Percentiles rank a stretch among this genome's conserved stretches.
Conservation (phyloP, 257 asterid species). For the Lavandula angustifolia region DNA sequence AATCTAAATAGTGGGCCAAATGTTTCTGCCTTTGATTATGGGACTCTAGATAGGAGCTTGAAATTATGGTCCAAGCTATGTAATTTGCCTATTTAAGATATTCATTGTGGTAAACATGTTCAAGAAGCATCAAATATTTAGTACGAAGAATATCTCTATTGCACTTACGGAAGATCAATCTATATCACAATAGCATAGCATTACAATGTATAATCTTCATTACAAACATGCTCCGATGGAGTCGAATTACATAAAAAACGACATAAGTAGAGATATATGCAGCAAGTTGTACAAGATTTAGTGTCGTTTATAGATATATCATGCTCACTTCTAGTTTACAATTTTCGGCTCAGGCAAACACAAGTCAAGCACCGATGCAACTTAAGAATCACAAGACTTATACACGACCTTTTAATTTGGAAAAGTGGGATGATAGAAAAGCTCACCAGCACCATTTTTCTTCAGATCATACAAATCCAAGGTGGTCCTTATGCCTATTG, state of each 20-base stretch:
- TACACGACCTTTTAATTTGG: background rate
- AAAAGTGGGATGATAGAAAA: slow-evolving; percentile 11
- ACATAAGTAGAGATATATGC: background rate
- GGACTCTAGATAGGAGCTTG: background rate
- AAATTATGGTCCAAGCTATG: background rate
- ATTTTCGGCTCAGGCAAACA: background rate
- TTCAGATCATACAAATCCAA: background rate
- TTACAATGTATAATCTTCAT: background rate
- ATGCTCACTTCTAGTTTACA: slow-evolving; percentile 29
- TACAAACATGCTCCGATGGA: background rate
- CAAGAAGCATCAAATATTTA: too few species aligned
- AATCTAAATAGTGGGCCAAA: background rate
- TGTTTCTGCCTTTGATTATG: background rate
- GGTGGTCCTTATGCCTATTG: slow-evolving; percentile 25
- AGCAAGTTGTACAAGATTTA: background rate
- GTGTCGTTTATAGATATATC: background rate
- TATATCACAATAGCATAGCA: background rate
- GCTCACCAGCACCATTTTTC: slow-evolving; percentile 28
- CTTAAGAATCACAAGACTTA: background rate
- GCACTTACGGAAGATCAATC: background rate
- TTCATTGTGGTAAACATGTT: too few species aligned
- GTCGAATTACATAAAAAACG: background rate
- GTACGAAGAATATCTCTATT: background rate
- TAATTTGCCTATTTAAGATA: background rate
- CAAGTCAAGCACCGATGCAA: background rate